Evolutionary conservation across 2,329 filamentous ascomycete genomes (phyloP).

Genomic region (Alternaria novae-zelandiae): DNA sequence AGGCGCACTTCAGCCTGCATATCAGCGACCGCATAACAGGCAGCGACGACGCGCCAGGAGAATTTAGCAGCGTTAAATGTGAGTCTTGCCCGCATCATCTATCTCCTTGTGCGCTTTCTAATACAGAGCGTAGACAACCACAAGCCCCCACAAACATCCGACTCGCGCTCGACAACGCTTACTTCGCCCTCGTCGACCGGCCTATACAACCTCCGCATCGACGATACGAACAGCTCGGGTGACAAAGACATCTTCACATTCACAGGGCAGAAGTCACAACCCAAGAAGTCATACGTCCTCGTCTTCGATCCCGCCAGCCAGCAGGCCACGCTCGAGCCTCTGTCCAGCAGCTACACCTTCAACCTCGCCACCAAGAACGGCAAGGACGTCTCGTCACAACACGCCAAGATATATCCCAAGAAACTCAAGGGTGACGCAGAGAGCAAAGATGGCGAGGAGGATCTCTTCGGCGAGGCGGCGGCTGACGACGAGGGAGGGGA

Average conservation of each 20-base stretch:
- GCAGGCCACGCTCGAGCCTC: slow-evolving; percentile 79
- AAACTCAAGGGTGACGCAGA: slow-evolving; percentile 32
- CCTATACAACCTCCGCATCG: slow-evolving; percentile 38
- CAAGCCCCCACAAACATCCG: slow-evolving; percentile 48
- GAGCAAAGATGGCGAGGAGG: slow-evolving; percentile 37
- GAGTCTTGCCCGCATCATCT: slow-evolving; percentile 1
- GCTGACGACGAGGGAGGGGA: slow-evolving; percentile 44
- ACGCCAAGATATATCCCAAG: slow-evolving; percentile 66
- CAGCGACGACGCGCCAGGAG: slow-evolving; percentile 19
- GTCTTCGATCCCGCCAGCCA: slow-evolving; percentile 78
- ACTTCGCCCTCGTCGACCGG: slow-evolving; percentile 29
- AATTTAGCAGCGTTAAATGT: slow-evolving; percentile 47
- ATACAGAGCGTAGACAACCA: slow-evolving; percentile 50
- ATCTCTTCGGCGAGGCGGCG: slow-evolving; percentile 36
- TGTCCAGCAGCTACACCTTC: slow-evolving; percentile 86
- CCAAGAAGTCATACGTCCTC: slow-evolving; percentile 57
- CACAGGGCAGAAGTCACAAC: slow-evolving; percentile 43
- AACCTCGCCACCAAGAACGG: slow-evolving; percentile 76
- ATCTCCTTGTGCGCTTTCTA: slow-evolving; percentile 8
- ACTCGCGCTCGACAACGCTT: slow-evolving; percentile 37
- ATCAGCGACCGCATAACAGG: slow-evolving; percentile 43
- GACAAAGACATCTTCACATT: slow-evolving; percentile 49
- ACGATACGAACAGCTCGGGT: slow-evolving; percentile 34
- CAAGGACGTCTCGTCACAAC: slow-evolving; percentile 68
- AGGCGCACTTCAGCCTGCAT: slow-evolving; percentile 47